phyloP scores from a whole-genome alignment of 148 eudicot species.

The Dianthus caryophyllus region DNA sequence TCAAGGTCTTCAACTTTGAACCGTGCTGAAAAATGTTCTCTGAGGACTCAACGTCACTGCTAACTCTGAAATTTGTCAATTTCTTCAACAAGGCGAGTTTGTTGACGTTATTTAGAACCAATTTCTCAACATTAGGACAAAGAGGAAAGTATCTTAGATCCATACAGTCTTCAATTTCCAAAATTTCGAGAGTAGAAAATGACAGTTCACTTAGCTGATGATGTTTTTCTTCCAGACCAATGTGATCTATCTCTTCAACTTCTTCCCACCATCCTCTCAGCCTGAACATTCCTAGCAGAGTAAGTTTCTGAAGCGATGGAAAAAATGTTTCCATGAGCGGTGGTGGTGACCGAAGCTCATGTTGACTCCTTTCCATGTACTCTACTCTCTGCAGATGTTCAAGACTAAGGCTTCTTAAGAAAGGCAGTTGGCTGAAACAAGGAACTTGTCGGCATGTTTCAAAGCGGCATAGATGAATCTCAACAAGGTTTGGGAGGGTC shows the following conservation, averaged over 20 bases:
- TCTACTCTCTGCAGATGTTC: not conserved
- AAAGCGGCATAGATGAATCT: not conserved
- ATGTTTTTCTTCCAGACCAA: not conserved
- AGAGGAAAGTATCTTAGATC: slow-evolving; percentile 16
- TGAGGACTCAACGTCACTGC: not conserved
- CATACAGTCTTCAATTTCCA: not conserved
- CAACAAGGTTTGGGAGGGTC: slow-evolving; percentile 21
- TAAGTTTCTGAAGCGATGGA: slow-evolving; percentile 29
- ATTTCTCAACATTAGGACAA: slow-evolving; percentile 12
- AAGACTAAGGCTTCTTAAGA: slow-evolving; percentile 9
- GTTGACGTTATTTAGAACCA: not conserved
- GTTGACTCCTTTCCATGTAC: not conserved
- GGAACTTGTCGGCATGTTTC: slow-evolving; percentile 9
- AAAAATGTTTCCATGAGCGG: slow-evolving; percentile 17
- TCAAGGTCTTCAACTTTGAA: slow-evolving; percentile 10
- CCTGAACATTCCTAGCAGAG: not conserved
- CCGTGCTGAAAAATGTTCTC: not conserved
- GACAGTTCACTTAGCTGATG: not conserved
- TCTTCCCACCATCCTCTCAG: slow-evolving; percentile 33
- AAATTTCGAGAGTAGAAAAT: slow-evolving; percentile 14
- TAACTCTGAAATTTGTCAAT: not conserved
- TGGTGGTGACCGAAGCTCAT: not conserved
- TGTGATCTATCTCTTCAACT: not conserved
- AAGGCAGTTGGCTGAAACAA: slow-evolving; percentile 16
- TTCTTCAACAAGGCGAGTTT: slow-evolving; percentile 10